phyloP scores from a whole-genome alignment of 129 eudicot genomes.

The Saussurea involucrata region DNA sequence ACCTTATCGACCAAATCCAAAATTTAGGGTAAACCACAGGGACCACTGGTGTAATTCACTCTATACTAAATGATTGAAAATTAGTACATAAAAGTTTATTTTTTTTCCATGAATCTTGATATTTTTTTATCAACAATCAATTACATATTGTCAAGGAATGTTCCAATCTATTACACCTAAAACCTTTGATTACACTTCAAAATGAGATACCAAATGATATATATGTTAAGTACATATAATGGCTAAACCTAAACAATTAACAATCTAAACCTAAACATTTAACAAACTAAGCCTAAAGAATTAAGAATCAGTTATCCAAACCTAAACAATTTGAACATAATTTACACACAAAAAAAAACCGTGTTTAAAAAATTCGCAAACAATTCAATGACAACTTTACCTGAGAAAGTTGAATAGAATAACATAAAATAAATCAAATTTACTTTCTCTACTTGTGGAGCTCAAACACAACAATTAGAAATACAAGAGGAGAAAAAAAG shows the following conservation, averaged over 20 bases:
- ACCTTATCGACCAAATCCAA: too few species aligned
- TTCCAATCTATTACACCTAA: neutral
- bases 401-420: neutral
- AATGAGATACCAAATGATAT: neutral
- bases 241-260: neutral
- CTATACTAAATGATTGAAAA: too few species aligned
- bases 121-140: neutral
- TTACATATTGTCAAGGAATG: neutral
- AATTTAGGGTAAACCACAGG: too few species aligned
- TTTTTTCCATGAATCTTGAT: neutral
- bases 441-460: neutral
- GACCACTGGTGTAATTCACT: too few species aligned
- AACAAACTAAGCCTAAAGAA: neutral
- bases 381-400: neutral
- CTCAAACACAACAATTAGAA: neutral
- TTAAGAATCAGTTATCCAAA: neutral
- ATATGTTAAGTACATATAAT: neutral
- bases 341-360: neutral
- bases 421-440: neutral
- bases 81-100: neutral
- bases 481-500: neutral
- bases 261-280: neutral
- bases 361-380: neutral
- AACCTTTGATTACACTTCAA: neutral
- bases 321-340: neutral